A percentile compares a stretch with the other conserved stretches of the same genome.
These are phyloP conservation scores for Podochytrium sp. DNA, from an alignment of 192 early-diverging fungal species.

Conservation along the genomic window DNA sequence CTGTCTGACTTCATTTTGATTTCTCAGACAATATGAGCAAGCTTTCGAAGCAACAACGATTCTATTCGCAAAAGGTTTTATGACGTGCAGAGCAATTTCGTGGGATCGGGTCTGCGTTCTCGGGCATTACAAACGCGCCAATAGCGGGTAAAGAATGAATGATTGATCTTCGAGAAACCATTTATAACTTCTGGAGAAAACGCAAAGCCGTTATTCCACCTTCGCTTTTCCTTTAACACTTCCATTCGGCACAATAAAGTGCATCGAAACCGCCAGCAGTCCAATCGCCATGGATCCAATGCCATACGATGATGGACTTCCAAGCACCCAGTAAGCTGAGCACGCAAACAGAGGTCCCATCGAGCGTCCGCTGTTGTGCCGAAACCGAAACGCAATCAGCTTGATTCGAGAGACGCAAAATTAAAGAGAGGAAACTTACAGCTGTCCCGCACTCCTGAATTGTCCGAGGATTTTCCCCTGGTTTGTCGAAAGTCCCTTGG, in stretches of 20 bases:
- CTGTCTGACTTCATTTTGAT: too few species aligned
- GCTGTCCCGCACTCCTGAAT: conserved; percentile 87
- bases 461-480: conserved; percentile 76
- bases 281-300: conserved; percentile 33
- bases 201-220: neutral
- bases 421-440: conserved; percentile 36
- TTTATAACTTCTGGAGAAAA: too few species aligned
- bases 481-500: conserved; percentile 36
- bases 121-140: neutral
- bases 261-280: conserved; percentile 9
- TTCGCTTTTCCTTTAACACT: neutral
- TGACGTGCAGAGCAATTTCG: neutral
- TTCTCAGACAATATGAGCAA: neutral
- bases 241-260: conserved; percentile 16
- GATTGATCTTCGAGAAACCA: too few species aligned
- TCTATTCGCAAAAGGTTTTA: neutral
- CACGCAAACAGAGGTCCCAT: conserved; percentile 88
- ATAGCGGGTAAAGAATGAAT: neutral
- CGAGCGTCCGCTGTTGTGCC: conserved; percentile 67
- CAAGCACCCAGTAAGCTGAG: conserved; percentile 78
- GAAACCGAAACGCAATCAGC: neutral
- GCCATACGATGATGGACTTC: conserved; percentile 38
- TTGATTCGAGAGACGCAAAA: neutral
- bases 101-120: neutral
- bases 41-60: neutral